A percentile compares a stretch with the other conserved stretches of the same genome.
Evolutionary conservation across 2,329 filamentous ascomycete species (phyloP).

Genomic region (Claviceps pazoutovae): DNA sequence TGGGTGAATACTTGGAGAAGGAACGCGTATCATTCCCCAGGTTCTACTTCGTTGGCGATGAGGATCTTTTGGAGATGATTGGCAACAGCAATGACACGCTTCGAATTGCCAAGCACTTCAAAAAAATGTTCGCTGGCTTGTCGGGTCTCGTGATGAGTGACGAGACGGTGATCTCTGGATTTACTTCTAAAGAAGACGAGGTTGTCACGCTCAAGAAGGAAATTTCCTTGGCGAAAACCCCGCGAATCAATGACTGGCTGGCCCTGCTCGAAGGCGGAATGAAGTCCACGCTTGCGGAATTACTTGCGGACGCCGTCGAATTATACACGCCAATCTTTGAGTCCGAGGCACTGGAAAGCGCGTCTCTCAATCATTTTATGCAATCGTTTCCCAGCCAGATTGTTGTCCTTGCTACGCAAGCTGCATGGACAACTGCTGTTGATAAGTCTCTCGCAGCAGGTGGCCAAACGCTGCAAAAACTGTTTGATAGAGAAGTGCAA

Average conservation of each 20-base stretch:
- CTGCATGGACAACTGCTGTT: slow-evolving; percentile 81
- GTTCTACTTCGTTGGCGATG: slow-evolving; percentile 99
- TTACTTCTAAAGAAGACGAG: slow-evolving; percentile 92
- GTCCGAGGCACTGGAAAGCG: slow-evolving; percentile 53
- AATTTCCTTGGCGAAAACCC: slow-evolving; percentile 84
- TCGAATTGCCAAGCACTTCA: slow-evolving; percentile 95
- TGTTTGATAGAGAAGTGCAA: slow-evolving; percentile 73
- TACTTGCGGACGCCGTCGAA: slow-evolving; percentile 73
- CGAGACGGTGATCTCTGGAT: slow-evolving; percentile 75
- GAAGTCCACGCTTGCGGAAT: slow-evolving; percentile 84
- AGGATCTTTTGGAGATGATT: slow-evolving; percentile 96
- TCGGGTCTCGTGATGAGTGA: slow-evolving; percentile 81
- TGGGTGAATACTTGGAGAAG: slow-evolving; percentile 95
- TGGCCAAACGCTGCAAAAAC: slow-evolving; percentile 50
- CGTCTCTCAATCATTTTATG: slow-evolving; percentile 67
- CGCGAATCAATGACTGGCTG: slow-evolving; percentile 98
- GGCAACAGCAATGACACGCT: slow-evolving; percentile 97
- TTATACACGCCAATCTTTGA: slow-evolving; percentile 70
- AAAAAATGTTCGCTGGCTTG: slow-evolving; percentile 99
- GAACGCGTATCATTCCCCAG: slow-evolving; percentile 94
- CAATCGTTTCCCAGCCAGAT: slow-evolving; percentile 80
- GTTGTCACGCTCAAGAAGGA: slow-evolving; percentile 75
- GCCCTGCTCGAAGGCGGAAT: slow-evolving; percentile 81
- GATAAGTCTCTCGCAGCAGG: slow-evolving; percentile 61
- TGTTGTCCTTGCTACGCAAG: slow-evolving; percentile 86